Evolutionary conservation across 2,329 filamentous ascomycete species (phyloP).

Genomic region (Pseudonectria foliicola): DNA sequence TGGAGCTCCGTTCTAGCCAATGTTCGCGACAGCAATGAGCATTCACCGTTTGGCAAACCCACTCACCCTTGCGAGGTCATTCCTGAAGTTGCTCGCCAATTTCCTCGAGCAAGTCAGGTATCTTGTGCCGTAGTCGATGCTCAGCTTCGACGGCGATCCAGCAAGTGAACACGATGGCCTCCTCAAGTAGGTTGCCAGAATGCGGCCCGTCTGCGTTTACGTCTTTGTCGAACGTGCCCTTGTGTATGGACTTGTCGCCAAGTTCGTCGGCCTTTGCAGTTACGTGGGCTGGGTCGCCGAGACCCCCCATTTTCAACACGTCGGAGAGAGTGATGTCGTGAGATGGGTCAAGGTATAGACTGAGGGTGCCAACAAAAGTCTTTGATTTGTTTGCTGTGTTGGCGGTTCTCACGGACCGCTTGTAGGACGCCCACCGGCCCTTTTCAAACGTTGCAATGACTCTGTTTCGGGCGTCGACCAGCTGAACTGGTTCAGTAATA

Average conservation of each 20-base stretch:
- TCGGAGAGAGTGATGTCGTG: neutral
- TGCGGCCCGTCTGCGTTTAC: neutral
- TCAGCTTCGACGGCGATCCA: constrained; percentile 7
- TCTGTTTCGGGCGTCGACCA: neutral
- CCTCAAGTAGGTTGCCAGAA: constrained; percentile 3
- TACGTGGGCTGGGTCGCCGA: neutral
- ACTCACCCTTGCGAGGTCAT: no score
- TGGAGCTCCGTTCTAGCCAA: no score
- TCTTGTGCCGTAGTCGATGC: constrained; percentile 7
- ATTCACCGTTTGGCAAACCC: no score
- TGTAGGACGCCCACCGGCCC: constrained; percentile 4
- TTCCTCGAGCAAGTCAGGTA: constrained; percentile 6
- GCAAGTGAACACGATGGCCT: constrained; percentile 5
- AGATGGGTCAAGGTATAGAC: constrained; percentile 1
- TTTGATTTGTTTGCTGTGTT: constrained; percentile 5
- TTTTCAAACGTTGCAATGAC: constrained; percentile 7
- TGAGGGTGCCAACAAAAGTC: constrained; percentile 1
- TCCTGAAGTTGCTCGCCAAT: constrained; percentile 5
- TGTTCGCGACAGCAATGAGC: no score
- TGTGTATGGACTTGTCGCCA: no score
- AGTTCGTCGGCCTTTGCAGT: neutral
- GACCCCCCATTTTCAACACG: neutral
- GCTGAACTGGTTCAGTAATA: neutral
- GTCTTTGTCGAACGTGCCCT: no score
- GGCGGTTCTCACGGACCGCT: neutral